A percentile compares a stretch with the other conserved stretches of the same genome.
Evolutionary conservation across 108 stramenopile species (phyloP).

Genomic region (Hondaea fermentalgiana): DNA sequence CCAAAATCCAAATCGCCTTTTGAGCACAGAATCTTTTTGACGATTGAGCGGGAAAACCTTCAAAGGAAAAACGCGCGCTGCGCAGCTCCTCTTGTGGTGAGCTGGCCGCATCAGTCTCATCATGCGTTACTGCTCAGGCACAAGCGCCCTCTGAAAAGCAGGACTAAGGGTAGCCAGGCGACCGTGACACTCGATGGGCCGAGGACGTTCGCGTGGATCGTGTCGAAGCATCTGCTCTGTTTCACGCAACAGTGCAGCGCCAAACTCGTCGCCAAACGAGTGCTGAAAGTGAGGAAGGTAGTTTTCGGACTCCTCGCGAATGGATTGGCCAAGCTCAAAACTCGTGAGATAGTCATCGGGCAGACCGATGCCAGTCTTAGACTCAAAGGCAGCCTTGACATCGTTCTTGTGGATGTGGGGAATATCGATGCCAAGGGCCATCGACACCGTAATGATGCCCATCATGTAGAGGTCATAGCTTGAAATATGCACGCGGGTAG

Average conservation of each 20-base stretch:
- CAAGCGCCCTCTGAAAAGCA: neutral
- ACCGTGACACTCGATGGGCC: neutral
- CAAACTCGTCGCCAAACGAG: neutral
- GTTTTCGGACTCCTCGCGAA: neutral
- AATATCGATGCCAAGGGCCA: conserved; percentile 2
- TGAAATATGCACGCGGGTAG: neutral
- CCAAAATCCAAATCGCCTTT: too few species aligned
- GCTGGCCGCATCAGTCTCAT: too few species aligned
- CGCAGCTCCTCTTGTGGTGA: too few species aligned
- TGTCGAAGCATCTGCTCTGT: neutral
- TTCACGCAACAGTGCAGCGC: neutral
- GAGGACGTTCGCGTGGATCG: neutral
- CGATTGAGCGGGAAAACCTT: too few species aligned
- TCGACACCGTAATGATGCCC: neutral
- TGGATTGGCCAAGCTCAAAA: neutral
- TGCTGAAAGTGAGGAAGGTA: neutral
- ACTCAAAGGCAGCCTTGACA: neutral
- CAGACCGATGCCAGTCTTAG: neutral
- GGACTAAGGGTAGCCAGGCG: neutral
- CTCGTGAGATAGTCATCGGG: neutral
- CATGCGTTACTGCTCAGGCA: too few species aligned
- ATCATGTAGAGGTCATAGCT: conserved; percentile 16
- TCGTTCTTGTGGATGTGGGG: neutral
- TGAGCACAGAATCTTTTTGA: too few species aligned
- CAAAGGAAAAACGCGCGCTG: too few species aligned